Percentiles rank a stretch among this genome's conserved stretches.
These are phyloP conservation scores for Casuarina cunninghamiana DNA, from an alignment of 306 rosid genomes.

Conservation along the genomic window DNA sequence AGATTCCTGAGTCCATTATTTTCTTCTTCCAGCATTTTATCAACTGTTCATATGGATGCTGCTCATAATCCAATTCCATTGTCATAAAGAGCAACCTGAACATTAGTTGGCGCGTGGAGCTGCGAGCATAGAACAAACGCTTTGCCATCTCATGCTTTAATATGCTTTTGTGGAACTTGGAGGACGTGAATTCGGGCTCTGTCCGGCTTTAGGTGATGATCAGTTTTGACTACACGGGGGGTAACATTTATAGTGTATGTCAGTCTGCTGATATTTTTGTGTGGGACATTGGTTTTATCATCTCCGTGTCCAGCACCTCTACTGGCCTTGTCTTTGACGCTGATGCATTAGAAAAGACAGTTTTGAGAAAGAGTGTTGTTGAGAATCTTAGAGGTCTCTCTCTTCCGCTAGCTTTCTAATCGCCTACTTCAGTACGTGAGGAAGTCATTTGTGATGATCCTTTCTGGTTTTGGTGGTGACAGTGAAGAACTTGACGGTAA, in stretches of 20 bases:
- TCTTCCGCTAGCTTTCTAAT: not conserved
- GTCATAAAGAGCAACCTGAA: slow-evolving; percentile 45
- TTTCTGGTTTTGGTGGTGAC: slow-evolving; percentile 43
- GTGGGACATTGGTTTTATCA: slow-evolving; percentile 54
- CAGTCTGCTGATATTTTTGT: slow-evolving; percentile 29
- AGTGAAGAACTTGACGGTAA: slow-evolving; percentile 31
- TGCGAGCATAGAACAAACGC: slow-evolving; percentile 53
- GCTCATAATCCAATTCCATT: slow-evolving; percentile 48
- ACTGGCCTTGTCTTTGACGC: slow-evolving; percentile 32
- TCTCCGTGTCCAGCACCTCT: slow-evolving; percentile 40
- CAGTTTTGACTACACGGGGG: slow-evolving; percentile 51
- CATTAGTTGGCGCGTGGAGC: slow-evolving; percentile 32
- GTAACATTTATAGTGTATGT: slow-evolving; percentile 56
- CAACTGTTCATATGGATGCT: slow-evolving; percentile 17
- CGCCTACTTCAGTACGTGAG: not conserved
- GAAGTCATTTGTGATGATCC: slow-evolving; percentile 2
- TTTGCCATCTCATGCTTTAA: slow-evolving; percentile 39
- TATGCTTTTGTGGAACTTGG: slow-evolving; percentile 53
- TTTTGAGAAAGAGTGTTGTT: slow-evolving; percentile 51
- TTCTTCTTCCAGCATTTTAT: slow-evolving; percentile 38
- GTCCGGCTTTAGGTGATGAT: slow-evolving; percentile 62
- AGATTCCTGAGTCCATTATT: not conserved
- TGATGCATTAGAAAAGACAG: slow-evolving; percentile 41
- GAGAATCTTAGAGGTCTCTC: slow-evolving; percentile 44
- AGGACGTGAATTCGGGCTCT: slow-evolving; percentile 58